Evolutionary conservation across 1,284 basidiomycete species (phyloP), one percentile per base, ranked within the genome.

Genomic region (Polyporus tsugae): DNA sequence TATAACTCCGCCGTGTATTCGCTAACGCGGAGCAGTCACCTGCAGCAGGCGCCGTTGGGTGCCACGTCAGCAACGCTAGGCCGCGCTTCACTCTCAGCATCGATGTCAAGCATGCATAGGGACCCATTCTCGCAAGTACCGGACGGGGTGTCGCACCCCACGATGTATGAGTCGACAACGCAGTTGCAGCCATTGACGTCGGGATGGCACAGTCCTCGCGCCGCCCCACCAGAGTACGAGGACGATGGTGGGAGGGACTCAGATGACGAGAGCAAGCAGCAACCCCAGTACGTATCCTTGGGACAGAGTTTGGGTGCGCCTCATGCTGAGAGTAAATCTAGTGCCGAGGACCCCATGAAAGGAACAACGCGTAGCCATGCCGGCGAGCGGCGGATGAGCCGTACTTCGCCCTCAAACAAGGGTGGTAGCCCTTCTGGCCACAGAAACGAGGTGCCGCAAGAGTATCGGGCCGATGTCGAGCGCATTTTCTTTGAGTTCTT

Each of bases 401-500:
- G 78, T 62, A 74, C 76, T 60, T 77, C 77, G 62, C 76, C 77
- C 61, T 75, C 77, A 64, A 74, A 76, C 60, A 77, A 79, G 64
- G 73, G 75, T 62, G 74, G 70, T 62, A 38, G 63, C 66, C n/a
- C n/a, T n/a, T 64, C 75, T 29, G 78, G 75, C 33, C 83, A 85
- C 70, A 83, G 83, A 65, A 91, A 91, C 71, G 92, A 94, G 75
- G 86, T 94, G 62, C 92, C 93, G 13, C 84, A 87, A 72, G 97
- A 98, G 78, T 93, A 96, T 74, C 89, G 91, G 68, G 80, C 82
- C 44, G 91, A 94, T 75, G 91, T 99, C 62, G 97, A 99, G 79
- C 87, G 91, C 66, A 91, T 98, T 77, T 98, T 99, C 82, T 91
- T 95, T 77, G 90, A 94, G 73, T 99, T 95, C 79, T 82, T 99